Conservation (phyloP, 2,329 filamentous ascomycete species). For the Clarireedia paspali region DNA sequence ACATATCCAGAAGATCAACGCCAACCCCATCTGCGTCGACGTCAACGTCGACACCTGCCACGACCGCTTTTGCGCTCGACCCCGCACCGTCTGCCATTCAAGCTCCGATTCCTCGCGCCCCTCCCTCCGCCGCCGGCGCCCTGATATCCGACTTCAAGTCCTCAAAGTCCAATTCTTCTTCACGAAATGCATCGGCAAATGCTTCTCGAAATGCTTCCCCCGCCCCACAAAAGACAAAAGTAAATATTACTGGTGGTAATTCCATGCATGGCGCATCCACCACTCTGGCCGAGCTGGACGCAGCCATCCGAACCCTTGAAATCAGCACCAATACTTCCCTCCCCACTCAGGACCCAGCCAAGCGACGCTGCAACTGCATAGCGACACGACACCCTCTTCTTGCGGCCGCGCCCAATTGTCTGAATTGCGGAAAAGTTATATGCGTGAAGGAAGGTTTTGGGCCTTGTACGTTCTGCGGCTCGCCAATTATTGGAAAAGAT, state of each 20-base stretch:
- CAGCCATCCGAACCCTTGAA: slow-evolving; percentile 82
- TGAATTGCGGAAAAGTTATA: slow-evolving; percentile 88
- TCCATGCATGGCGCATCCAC: slow-evolving; percentile 78
- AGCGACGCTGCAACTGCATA: slow-evolving; percentile 78
- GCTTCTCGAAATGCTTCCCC: slow-evolving; percentile 30
- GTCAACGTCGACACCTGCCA: slow-evolving; percentile 10
- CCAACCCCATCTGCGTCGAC: slow-evolving; percentile 33
- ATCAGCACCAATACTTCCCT: slow-evolving; percentile 82
- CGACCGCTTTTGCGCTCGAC: slow-evolving; percentile 34
- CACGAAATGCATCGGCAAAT: slow-evolving; percentile 41
- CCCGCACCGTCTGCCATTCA: slow-evolving; percentile 43
- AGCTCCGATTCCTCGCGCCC: slow-evolving; percentile 33
- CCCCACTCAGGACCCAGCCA: slow-evolving; percentile 39
- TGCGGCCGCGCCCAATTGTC: slow-evolving; percentile 85
- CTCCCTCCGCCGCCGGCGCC: slow-evolving; percentile 61
- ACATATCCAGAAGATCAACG: slow-evolving; percentile 47
- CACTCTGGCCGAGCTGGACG: slow-evolving; percentile 61
- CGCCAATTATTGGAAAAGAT: slow-evolving; percentile 59
- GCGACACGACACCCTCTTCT: slow-evolving; percentile 82
- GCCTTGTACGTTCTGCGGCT: slow-evolving; percentile 84
- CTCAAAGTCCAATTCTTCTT: slow-evolving; percentile 42
- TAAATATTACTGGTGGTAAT: slow-evolving; percentile 67
- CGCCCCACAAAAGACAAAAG: slow-evolving; percentile 45
- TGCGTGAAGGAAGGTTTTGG: slow-evolving; percentile 91
- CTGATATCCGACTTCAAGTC: slow-evolving; percentile 71